Base-by-base conservation (phyloP, 1,284 basidiomycete species). In the Pseudozyma sp. region DNA sequence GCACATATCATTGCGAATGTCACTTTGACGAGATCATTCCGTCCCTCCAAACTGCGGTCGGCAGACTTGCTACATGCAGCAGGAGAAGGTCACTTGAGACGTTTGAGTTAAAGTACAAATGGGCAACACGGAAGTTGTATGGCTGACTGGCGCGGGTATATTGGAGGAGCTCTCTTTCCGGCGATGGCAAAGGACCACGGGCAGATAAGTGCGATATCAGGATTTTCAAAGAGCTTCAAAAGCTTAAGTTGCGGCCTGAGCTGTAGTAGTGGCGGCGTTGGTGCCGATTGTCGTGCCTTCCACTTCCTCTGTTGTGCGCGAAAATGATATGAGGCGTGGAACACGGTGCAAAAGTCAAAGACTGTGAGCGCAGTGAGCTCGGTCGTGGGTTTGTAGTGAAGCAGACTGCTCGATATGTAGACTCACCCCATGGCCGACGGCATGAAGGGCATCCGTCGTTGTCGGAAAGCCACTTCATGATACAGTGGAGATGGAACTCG, bases 401-500 rank as follows among this genome's bases (percentile, higher is more conserved):
- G n/a, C n/a, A n/a, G n/a, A n/a, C n/a, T n/a, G n/a, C n/a, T n/a
- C n/a, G n/a, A n/a, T n/a, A n/a, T n/a, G n/a, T 13, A 13, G 1
- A 73, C 77, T 64, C 34, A 78, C 77, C 68, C 78, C 78, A 79
- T 1, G 75, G 71, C 50, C 75, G 59, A 48, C 73, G 73, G 50
- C 75, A 77, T 5, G 73, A 66, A 4, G 78, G 78, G 55, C 78
- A 79, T 19, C 72, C 68, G 19, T 70, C 69, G 39, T 80, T 78
- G 52, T 80, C 76, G 31, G 78, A 70, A 49, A 84, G 78, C 83
- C 83, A 85, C 63, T 81, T 78, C 59, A 73, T 76, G 67, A 85
- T 84, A 62, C 83, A 85, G 58, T 85, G 83, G 38, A 81, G 66
- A 42, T 85, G 83, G 57, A 85, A 85, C 45, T 82, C 81, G 73